phyloP scores from a whole-genome alignment of 441 rosid species.

The Melastoma candidum region DNA sequence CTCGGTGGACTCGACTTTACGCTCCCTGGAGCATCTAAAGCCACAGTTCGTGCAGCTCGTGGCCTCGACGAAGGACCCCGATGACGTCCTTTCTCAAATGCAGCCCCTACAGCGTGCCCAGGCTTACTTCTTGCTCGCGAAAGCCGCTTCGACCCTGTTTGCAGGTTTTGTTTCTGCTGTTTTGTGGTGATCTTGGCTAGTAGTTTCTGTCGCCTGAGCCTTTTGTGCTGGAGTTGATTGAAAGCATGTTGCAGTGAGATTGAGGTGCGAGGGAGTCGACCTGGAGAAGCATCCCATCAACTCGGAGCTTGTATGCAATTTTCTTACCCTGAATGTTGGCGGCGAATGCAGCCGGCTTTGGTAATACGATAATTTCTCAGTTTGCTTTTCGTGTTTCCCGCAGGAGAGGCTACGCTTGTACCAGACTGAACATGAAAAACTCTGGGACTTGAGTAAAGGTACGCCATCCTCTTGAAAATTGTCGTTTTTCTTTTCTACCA shows the following conservation, averaged over 20 bases:
- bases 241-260: slow-evolving; percentile 41
- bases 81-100: slow-evolving; percentile 44
- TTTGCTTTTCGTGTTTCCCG: slow-evolving; percentile 6
- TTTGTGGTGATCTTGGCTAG: background rate
- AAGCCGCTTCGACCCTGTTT: slow-evolving; percentile 59
- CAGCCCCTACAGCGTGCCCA: slow-evolving; percentile 70
- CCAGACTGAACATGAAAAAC: slow-evolving; percentile 48
- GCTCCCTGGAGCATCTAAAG: slow-evolving; percentile 33
- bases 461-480: slow-evolving; percentile 3
- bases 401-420: slow-evolving; percentile 73
- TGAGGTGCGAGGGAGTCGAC: slow-evolving; percentile 69
- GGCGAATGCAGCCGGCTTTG: background rate
- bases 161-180: slow-evolving; percentile 25
- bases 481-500: background rate
- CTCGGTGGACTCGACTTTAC: slow-evolving; percentile 48
- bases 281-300: slow-evolving; percentile 79
- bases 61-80: slow-evolving; percentile 42
- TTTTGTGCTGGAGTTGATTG: slow-evolving; percentile 1
- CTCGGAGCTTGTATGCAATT: slow-evolving; percentile 63
- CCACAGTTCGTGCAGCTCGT: slow-evolving; percentile 48
- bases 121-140: slow-evolving; percentile 46
- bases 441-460: slow-evolving; percentile 67
- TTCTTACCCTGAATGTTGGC: background rate
- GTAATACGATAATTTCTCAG: too few relatives aligned
- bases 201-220: slow-evolving; percentile 6